Evolutionary conservation across 257 asterid genomes (phyloP).

Genomic region (Lavandula angustifolia): DNA sequence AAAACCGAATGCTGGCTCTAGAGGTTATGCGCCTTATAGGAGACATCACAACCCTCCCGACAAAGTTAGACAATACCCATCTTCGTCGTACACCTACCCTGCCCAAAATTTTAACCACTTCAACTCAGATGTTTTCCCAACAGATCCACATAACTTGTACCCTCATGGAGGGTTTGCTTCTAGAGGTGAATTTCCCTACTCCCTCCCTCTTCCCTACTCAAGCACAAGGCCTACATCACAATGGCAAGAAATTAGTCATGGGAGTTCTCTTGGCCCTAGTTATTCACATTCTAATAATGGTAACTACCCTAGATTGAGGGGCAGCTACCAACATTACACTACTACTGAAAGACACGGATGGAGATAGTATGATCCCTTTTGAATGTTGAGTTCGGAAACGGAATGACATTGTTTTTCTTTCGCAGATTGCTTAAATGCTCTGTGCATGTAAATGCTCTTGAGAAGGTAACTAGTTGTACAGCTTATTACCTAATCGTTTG

Average conservation of each 20-base stretch:
- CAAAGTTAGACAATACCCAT: slow-evolving; percentile 34
- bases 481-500: too few species aligned
- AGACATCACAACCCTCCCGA: slow-evolving; percentile 19
- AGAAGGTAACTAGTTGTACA: too few species aligned
- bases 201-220: slow-evolving; percentile 25
- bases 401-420: too few species aligned
- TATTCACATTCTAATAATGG: slow-evolving; percentile 31
- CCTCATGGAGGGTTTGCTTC: slow-evolving; percentile 31
- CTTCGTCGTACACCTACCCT: slow-evolving; percentile 18
- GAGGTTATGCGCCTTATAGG: slow-evolving; percentile 27
- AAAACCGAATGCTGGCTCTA: slow-evolving; percentile 26
- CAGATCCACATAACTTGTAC: not conserved
- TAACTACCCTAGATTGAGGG: slow-evolving; percentile 29
- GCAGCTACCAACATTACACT: slow-evolving; percentile 14
- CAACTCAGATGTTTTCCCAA: not conserved
- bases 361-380: slow-evolving; percentile 12
- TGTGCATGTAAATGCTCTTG: too few species aligned
- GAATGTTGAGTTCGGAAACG: too few species aligned
- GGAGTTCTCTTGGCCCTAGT: slow-evolving; percentile 21
- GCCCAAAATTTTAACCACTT: slow-evolving; percentile 28
- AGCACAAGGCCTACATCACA: slow-evolving; percentile 19
- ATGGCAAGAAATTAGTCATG: slow-evolving; percentile 22
- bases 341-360: slow-evolving; percentile 15
- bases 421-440: too few species aligned
- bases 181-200: not conserved